Conservation (phyloP, 305 asterid genomes). For the Fraxinus floribunda region DNA sequence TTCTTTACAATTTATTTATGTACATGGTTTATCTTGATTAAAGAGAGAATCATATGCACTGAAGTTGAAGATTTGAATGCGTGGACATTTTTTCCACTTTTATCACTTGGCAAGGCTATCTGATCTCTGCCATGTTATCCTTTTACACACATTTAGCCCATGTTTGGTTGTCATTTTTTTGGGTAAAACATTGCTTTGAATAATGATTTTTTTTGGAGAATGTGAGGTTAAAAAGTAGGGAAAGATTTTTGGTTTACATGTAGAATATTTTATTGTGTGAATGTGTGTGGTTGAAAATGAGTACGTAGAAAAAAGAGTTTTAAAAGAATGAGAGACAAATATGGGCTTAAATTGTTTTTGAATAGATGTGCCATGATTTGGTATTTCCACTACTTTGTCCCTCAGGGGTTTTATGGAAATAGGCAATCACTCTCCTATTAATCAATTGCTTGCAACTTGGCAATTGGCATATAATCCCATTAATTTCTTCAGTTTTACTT, state of each 20-base stretch:
- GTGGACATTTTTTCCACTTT: not conserved
- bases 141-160: not conserved
- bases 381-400: not conserved
- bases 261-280: too few relatives aligned
- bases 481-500: not conserved
- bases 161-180: not conserved
- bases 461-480: not conserved
- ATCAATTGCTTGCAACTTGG: not conserved
- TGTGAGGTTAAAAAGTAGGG: not conserved
- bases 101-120: not conserved
- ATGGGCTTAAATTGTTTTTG: not conserved
- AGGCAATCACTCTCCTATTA: not conserved
- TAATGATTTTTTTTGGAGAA: not conserved
- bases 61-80: not conserved
- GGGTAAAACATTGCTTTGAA: not conserved
- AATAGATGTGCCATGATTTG: not conserved
- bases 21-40: not conserved
- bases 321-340: not conserved
- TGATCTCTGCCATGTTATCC: not conserved
- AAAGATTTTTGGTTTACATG: not conserved
- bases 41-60: not conserved
- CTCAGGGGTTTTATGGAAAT: not conserved
- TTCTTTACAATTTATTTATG: not conserved
- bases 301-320: not conserved
- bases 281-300: not conserved